phyloP scores from a whole-genome alignment of 331 rosid species.

The Malus hybrid region DNA sequence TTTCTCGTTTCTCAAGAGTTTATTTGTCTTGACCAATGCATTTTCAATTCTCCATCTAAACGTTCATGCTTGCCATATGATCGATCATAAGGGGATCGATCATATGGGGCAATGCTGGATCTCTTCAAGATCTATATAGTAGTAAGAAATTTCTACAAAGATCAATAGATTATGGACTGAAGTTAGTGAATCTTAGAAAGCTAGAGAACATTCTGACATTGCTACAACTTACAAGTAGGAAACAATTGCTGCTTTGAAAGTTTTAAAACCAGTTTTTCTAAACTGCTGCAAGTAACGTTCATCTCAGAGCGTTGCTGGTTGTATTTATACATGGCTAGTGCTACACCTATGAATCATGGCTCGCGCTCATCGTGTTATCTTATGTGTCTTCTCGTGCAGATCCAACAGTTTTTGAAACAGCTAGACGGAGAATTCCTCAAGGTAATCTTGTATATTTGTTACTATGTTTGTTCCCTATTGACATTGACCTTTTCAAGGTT shows the following conservation, averaged over 20 bases:
- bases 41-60: too few relatives aligned
- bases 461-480: neutral
- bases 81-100: too few relatives aligned
- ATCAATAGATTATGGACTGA: neutral
- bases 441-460: slow-evolving; percentile 35
- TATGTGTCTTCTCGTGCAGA: slow-evolving; percentile 44
- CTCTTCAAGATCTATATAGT: too few relatives aligned
- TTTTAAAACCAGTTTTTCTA: neutral
- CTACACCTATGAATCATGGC: neutral
- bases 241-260: neutral
- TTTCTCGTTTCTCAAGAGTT: neutral
- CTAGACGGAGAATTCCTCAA: slow-evolving; percentile 81
- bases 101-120: too few relatives aligned
- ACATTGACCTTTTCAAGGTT: neutral
- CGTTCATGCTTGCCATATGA: too few relatives aligned
- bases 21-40: too few relatives aligned
- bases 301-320: neutral
- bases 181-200: neutral
- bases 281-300: neutral
- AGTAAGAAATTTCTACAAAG: neutral
- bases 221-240: neutral
- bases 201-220: too few relatives aligned
- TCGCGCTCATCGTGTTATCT: neutral
- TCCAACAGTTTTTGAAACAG: slow-evolving; percentile 67
- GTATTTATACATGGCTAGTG: neutral